Evolutionary conservation across 1,284 basidiomycete genomes (phyloP), one percentile per base, ranked within the genome.

Genomic region (Trametes hirsuta): DNA sequence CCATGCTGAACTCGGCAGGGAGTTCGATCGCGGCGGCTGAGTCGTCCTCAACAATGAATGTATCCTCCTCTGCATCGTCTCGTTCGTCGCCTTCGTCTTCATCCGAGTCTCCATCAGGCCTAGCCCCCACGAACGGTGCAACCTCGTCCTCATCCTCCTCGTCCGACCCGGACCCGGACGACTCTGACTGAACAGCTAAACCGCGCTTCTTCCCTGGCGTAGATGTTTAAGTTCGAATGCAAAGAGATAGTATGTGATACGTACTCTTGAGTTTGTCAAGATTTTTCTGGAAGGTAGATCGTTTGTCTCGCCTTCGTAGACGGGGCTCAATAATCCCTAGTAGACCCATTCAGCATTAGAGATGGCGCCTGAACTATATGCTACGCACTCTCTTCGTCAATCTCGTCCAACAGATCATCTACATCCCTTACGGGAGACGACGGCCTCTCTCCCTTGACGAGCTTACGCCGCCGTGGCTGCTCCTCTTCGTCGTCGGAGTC

Each of bases 1-100:
- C 83, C 84, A 90, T 85, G 70, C 90, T 93, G 74, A 93, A 95
- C 65, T 87, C 81, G 22, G 79, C 77, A 6, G 93, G 94, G 14
- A 95, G 79, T 36, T 81, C 73, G 1, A 75, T 67, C 0, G 69
- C 75, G 12, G 61, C 74, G 5, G 69, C 71, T n/a, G 76, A 79
- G 58, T 84, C 84, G 66, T 94, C 91, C 58, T 93, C 87, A 1
- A 90, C 85, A 58, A 94, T 90, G 69, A 91, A 93, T 44, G 75
- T 77, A 48, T 82, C 80, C 3, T 81, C 81, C 11, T 81, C 79
- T 21, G 74, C 71, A 40, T 67, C 72, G 30, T 65, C 67, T 45
- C 45, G 30, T 9, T 62, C 58, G 15, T 47, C 47, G 11, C 14
- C 36, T 3, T 36, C 47, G 9, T 58, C 47, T 8, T 48, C 44